These are phyloP conservation scores for Pholiota molesta DNA, from an alignment of 768 basidiomycete species.

Conservation along the genomic window DNA sequence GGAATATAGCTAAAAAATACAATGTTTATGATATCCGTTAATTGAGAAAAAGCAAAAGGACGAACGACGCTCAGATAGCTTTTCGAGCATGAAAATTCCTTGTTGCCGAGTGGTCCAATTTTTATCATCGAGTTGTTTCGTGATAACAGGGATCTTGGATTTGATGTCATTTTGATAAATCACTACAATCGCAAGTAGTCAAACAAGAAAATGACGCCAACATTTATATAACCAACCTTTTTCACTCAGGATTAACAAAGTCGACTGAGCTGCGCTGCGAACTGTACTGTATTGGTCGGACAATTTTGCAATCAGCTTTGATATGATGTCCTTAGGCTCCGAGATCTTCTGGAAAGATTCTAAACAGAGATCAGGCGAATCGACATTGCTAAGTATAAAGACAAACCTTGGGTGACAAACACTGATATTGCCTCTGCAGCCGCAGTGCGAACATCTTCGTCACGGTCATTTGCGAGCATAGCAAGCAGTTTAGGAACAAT, in stretches of 20 bases:
- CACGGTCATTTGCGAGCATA: no score
- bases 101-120: not conserved
- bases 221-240: not conserved
- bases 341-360: no score
- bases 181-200: not conserved
- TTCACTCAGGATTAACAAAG: not conserved
- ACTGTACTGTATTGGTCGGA: no score
- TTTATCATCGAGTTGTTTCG: not conserved
- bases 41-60: not conserved
- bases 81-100: not conserved
- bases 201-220: no score
- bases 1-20: not conserved
- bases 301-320: no score
- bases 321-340: no score
- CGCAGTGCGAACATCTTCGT: no score
- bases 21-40: not conserved
- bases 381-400: no score
- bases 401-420: no score
- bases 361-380: no score
- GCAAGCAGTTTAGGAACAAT: not conserved
- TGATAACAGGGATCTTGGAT: not conserved
- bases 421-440: no score
- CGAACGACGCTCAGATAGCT: not conserved
- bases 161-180: not conserved
- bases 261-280: not conserved